phyloP scores from a whole-genome alignment of 805 yeast genomes.

The Isabelozyma pseudorhagii region DNA sequence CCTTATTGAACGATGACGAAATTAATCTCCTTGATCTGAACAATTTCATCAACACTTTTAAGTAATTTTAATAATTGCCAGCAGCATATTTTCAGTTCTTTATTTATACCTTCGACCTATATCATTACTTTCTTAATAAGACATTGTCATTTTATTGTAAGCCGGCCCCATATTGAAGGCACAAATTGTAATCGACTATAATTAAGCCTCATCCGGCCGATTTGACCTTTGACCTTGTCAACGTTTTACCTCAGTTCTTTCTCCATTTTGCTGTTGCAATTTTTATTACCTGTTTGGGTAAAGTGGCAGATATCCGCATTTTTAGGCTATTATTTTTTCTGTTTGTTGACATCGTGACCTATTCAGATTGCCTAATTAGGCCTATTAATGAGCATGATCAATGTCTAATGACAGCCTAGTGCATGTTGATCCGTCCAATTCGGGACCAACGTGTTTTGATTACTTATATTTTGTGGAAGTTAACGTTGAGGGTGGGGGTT shows the following conservation, averaged over 20 bases:
- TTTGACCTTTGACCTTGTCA: too few species aligned
- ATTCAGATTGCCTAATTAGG: background rate
- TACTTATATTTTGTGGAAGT: too few species aligned
- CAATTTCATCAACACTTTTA: constrained; percentile 4
- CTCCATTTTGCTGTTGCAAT: background rate
- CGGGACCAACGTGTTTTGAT: background rate
- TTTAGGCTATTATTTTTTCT: background rate
- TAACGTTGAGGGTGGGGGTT: background rate
- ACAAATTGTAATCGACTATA: too few species aligned
- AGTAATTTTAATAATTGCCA: background rate
- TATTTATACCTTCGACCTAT: too few species aligned
- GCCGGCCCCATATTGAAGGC: too few species aligned
- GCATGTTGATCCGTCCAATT: background rate
- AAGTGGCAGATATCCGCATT: background rate
- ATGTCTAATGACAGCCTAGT: background rate
- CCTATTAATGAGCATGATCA: background rate
- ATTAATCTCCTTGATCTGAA: constrained; percentile 15
- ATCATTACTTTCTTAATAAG: too few species aligned
- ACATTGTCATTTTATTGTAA: too few species aligned
- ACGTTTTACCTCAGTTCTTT: too few species aligned
- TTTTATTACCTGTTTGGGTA: background rate
- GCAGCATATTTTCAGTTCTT: too few species aligned
- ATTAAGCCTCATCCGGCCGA: too few species aligned
- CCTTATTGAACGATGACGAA: constrained; percentile 22
- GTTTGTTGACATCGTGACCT: background rate